These are phyloP conservation scores for Termitomyces sp. DNA, from an alignment of 768 basidiomycete genomes.

Conservation along the genomic window DNA sequence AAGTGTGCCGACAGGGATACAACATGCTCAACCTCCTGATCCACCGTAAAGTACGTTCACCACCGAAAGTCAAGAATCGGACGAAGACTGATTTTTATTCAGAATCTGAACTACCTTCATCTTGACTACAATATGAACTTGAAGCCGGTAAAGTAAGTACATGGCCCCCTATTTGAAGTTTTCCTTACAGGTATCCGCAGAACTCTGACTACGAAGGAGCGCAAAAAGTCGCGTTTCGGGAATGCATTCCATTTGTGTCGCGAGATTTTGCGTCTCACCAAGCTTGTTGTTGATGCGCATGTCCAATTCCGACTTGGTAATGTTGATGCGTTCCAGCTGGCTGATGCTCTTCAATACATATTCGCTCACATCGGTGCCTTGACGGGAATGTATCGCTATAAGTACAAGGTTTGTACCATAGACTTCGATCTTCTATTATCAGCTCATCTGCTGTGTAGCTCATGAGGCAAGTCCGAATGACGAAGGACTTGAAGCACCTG, in stretches of 20 bases:
- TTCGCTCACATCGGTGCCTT: conserved; percentile 96
- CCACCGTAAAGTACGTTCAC: conserved; percentile 77
- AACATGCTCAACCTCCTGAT: conserved; percentile 99
- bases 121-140: conserved; percentile 98
- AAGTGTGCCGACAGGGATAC: conserved; percentile 98
- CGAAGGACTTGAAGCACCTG: conserved; percentile 97
- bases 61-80: background rate
- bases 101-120: conserved; percentile 92
- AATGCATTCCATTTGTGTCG: conserved; percentile 98
- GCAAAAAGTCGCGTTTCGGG: conserved; percentile 99
- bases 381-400: conserved; percentile 99
- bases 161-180: background rate
- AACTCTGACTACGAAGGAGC: conserved; percentile 97
- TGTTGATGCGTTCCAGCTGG: conserved; percentile 98
- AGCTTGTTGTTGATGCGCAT: conserved; percentile 97
- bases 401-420: conserved; percentile 75
- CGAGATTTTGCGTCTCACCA: conserved; percentile 95
- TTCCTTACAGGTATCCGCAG: conserved; percentile 31
- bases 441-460: conserved; percentile 41
- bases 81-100: conserved; percentile 3
- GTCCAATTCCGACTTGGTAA: conserved; percentile 98
- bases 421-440: background rate
- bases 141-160: conserved; percentile 81
- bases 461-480: conserved; percentile 99
- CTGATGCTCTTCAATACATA: conserved; percentile 96